phyloP scores from a whole-genome alignment of 1,139 yeast species.

The Casaregolazyma lundiana region DNA sequence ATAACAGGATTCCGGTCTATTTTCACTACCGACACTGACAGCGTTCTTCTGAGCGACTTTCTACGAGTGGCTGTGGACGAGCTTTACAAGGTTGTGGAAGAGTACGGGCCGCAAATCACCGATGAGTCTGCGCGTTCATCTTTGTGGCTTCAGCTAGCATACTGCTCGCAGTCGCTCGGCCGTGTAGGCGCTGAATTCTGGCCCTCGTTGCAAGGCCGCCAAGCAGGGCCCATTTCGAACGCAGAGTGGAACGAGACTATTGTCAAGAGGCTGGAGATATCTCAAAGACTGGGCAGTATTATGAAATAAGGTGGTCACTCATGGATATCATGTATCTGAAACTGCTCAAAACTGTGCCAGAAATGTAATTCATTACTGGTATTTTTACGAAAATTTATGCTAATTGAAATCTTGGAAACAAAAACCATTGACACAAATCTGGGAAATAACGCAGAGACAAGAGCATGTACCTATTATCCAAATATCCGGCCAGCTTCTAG shows the following conservation, averaged over 20 bases:
- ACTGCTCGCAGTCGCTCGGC: conserved; percentile 70
- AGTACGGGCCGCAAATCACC: conserved; percentile 37
- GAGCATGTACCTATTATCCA: too few relatives aligned
- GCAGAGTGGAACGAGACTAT: conserved; percentile 38
- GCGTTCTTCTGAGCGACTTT: conserved; percentile 39
- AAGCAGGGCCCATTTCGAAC: conserved; percentile 26
- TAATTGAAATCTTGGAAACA: too few relatives aligned
- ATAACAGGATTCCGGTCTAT: conserved; percentile 62
- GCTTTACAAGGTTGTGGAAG: conserved; percentile 35
- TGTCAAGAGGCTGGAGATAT: conserved; percentile 37
- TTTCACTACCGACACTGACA: conserved; percentile 34
- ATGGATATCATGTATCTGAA: too few relatives aligned
- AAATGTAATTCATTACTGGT: too few relatives aligned
- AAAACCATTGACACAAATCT: too few relatives aligned
- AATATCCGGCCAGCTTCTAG: too few relatives aligned
- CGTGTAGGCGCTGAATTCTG: conserved; percentile 66
- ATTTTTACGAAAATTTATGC: too few relatives aligned
- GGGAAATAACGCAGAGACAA: too few relatives aligned
- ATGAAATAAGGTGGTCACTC: conserved; percentile 5
- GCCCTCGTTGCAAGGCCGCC: conserved; percentile 31
- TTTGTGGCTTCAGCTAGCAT: conserved; percentile 64
- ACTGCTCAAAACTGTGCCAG: too few relatives aligned
- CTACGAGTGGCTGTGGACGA: conserved; percentile 36
- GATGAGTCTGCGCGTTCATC: conserved; percentile 53
- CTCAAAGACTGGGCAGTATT: conserved; percentile 24